These are phyloP conservation scores for Suillus decipiens DNA, from an alignment of 768 basidiomycete species.

Conservation along the genomic window DNA sequence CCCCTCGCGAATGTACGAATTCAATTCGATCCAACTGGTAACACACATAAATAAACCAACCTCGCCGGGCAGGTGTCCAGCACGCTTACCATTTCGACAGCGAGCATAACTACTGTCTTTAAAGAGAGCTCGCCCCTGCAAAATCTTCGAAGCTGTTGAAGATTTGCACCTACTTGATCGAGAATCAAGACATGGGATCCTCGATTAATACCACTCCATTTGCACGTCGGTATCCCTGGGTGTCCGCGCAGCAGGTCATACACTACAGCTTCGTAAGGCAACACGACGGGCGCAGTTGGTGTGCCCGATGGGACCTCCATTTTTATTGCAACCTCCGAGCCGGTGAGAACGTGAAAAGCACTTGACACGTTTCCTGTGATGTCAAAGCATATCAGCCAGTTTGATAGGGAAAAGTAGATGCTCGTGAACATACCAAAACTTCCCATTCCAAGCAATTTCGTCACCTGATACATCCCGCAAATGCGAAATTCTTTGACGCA, in stretches of 20 bases:
- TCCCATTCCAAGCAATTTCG: background rate
- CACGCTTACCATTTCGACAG: constrained; percentile 23
- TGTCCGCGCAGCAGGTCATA: constrained; percentile 18
- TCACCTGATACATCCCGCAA: constrained; percentile 2
- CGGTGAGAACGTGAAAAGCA: constrained; percentile 16
- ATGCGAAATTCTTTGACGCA: background rate
- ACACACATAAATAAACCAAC: too few species aligned
- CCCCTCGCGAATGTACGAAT: constrained; percentile 19
- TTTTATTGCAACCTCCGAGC: constrained; percentile 22
- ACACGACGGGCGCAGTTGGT: constrained; percentile 5
- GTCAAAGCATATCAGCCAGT: background rate
- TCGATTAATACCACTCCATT: constrained; percentile 16
- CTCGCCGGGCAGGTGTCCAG: too few species aligned
- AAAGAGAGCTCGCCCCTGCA: constrained; percentile 22
- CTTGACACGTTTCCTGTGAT: constrained; percentile 14
- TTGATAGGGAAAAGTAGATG: background rate
- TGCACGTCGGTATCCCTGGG: constrained; percentile 16
- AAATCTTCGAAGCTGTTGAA: constrained; percentile 15
- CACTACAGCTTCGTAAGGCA: constrained; percentile 17
- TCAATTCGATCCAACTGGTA: constrained; percentile 20
- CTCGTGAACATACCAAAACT: constrained; percentile 6
- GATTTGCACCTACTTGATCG: constrained; percentile 23
- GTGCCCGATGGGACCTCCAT: background rate
- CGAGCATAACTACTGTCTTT: constrained; percentile 26
- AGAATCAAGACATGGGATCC: constrained; percentile 19